Evolutionary conservation across 2,329 filamentous ascomycete species (phyloP), one percentile per base, ranked within the genome.

Genomic region (Ampelomyces quisqualis): DNA sequence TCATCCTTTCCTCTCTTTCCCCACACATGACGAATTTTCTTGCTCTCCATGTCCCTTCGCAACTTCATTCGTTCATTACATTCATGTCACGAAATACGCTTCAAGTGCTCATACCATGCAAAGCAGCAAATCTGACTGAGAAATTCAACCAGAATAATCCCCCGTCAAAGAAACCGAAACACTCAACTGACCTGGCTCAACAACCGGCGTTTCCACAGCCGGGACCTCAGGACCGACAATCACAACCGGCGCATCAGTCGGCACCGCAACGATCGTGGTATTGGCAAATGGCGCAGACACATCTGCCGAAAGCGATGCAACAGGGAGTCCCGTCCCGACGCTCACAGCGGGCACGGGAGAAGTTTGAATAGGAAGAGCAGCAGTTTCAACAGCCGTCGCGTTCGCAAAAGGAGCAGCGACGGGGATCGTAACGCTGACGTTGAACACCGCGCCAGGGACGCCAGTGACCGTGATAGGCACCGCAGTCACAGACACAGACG

Each of bases 151-250:
- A 10, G 9, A 15, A 13, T 28, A 36, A n/a, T 9, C 17, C 7
- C 24, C 34, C 7, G 24, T 29, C 36, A 34, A 36, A 20, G 22
- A 18, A 45, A 28, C n/a, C 13, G 34, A 35, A 14, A 31, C 35
- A 32, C 36, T 20, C 23, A 35, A 43, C 47, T 47, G 28, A 47
- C 47, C 47, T 35, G 43, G 40, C 10, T 13, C 27, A 30, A 9
- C 27, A 9, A 15, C 13, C 7, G 13, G 3, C 2, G 29, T 18
- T 9, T 14, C 19, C 29, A 11, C 29, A 9, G 19, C 17, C 7
- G 34, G 34, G 4, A 28, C 17, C 8, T 23, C 24, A 10, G 29
- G 29, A n/a, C 19, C 15, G 11, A 37, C 14, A 8, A 27, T 19
- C 9, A 23, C 26, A 9, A 30, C 26, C 11, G 23, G 18, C 13